Conservation (phyloP, 169 alveolate species). For the Plasmodium inui region DNA sequence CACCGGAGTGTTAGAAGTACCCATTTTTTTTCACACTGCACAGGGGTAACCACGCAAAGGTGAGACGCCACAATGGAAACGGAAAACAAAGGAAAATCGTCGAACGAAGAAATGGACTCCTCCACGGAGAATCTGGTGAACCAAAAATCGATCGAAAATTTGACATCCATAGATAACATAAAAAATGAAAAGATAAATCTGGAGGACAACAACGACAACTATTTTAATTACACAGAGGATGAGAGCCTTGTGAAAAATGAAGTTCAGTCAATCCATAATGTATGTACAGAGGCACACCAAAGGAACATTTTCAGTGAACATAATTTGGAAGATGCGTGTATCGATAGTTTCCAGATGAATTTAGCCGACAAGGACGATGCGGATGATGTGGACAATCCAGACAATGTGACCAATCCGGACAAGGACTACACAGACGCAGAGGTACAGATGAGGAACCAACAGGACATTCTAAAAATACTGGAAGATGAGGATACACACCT, state of each 20-base stretch:
- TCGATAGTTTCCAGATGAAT: background rate
- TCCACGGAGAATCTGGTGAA: background rate
- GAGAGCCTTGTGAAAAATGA: background rate
- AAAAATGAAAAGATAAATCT: background rate
- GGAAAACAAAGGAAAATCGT: background rate
- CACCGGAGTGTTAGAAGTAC: background rate
- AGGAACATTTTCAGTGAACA: background rate
- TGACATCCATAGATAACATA: background rate
- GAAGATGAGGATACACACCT: background rate
- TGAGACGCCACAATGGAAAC: background rate
- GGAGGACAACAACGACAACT: background rate
- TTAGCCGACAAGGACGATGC: background rate
- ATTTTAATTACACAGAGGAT: background rate
- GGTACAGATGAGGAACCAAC: background rate
- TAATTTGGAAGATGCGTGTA: background rate
- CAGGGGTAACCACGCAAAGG: background rate
- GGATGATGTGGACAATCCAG: too few relatives aligned
- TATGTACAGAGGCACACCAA: background rate
- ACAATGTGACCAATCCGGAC: too few relatives aligned
- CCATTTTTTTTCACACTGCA: background rate
- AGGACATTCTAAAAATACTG: background rate
- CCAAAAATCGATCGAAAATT: background rate
- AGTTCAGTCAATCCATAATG: background rate
- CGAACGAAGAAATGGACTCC: background rate
- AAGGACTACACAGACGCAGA: background rate